phyloP scores from a whole-genome alignment of 1,284 basidiomycete species.

The Coniferiporia sulphurascens region DNA sequence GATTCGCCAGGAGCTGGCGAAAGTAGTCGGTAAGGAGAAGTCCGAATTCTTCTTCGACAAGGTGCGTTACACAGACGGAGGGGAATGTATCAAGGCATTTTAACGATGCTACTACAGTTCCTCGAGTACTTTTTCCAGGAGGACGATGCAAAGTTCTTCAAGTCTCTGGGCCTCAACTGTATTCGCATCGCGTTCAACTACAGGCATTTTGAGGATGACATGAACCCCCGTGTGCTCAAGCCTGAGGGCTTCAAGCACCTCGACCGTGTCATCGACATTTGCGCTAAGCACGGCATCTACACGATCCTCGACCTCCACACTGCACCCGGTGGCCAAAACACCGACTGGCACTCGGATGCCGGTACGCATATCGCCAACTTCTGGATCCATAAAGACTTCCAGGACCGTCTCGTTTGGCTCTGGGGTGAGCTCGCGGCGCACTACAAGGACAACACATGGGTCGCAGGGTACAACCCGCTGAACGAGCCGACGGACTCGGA shows the following conservation, averaged over 20 bases:
- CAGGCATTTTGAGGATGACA: slow-evolving; percentile 30
- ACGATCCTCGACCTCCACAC: slow-evolving; percentile 31
- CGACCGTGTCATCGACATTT: slow-evolving; percentile 32
- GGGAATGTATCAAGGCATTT: background rate
- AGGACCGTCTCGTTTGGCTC: slow-evolving; percentile 37
- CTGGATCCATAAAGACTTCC: slow-evolving; percentile 43
- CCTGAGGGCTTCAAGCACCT: slow-evolving; percentile 30
- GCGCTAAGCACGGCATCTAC: slow-evolving; percentile 30
- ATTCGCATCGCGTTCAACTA: slow-evolving; percentile 32
- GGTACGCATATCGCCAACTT: slow-evolving; percentile 29
- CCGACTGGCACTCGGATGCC: slow-evolving; percentile 26
- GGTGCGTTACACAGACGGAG: slow-evolving; percentile 19
- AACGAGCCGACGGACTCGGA: slow-evolving; percentile 41
- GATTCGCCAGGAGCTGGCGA: slow-evolving; percentile 34
- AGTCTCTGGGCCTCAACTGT: slow-evolving; percentile 35
- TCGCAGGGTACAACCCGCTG: slow-evolving; percentile 37
- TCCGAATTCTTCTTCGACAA: slow-evolving; percentile 43
- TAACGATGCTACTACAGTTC: slow-evolving; percentile 24
- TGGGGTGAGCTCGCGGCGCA: slow-evolving; percentile 38
- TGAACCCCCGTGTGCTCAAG: slow-evolving; percentile 29
- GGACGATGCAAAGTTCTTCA: slow-evolving; percentile 35
- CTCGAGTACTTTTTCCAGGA: slow-evolving; percentile 39
- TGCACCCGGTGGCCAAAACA: slow-evolving; percentile 27
- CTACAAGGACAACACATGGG: slow-evolving; percentile 41
- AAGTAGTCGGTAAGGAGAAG: slow-evolving; percentile 37